These are phyloP conservation scores for Ophiostoma perfectum DNA, from an alignment of 2,329 filamentous ascomycete species.

Conservation along the genomic window DNA sequence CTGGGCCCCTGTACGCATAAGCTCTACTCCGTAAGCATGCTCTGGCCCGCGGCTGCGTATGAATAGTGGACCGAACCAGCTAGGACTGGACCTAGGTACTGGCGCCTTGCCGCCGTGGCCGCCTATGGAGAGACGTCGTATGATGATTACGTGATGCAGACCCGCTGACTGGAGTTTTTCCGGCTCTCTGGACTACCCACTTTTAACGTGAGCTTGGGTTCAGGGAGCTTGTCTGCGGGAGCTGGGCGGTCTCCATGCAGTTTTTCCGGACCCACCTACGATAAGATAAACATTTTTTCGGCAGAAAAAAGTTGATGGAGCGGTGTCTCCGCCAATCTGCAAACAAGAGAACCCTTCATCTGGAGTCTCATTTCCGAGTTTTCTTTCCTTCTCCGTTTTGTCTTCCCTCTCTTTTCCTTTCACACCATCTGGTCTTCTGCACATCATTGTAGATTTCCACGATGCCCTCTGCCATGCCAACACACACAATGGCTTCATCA, in stretches of 20 bases:
- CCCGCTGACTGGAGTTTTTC: not conserved
- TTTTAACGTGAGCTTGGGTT: not conserved
- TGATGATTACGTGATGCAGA: not conserved
- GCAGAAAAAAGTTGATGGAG: slow-evolving; percentile 13
- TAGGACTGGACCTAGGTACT: not conserved
- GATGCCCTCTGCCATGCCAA: slow-evolving; percentile 22
- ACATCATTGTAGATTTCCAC: slow-evolving; percentile 17
- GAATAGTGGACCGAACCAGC: not conserved
- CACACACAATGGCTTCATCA: slow-evolving; percentile 19
- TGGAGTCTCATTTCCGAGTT: slow-evolving; percentile 13
- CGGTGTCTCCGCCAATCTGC: not conserved
- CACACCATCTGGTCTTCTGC: slow-evolving; percentile 5
- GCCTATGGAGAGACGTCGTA: not conserved
- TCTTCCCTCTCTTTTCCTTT: not conserved
- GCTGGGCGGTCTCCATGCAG: not conserved
- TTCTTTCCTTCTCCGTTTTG: not conserved
- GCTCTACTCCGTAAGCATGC: not conserved
- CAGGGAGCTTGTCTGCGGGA: not conserved
- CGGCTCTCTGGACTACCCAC: not conserved
- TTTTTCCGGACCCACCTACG: slow-evolving; percentile 16
- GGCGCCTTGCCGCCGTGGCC: not conserved
- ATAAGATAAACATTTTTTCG: slow-evolving; percentile 27
- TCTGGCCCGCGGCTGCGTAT: not conserved
- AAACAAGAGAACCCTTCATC: slow-evolving; percentile 9
- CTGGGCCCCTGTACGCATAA: slow-evolving; percentile 1